Base-by-base conservation (phyloP, 73 alveolate species). In the Paramecium caudatum region DNA sequence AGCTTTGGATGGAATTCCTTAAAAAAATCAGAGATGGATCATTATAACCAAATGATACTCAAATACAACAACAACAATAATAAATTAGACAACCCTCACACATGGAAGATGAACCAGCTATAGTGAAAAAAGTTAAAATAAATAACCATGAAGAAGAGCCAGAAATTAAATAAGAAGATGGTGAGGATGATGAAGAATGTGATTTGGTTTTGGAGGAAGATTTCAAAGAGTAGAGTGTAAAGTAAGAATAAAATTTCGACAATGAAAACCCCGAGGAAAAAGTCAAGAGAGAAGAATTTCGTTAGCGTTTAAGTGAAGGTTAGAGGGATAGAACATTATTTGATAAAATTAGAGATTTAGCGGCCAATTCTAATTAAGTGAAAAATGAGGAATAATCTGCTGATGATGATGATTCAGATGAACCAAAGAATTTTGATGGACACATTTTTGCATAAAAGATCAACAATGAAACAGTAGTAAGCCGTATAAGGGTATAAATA, bases 341-440 rank as follows among this genome's bases (percentile, higher is more conserved):
- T 10, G 80, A 55, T 23, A 55, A 55, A 55, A 55, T 55, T 9
- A 55, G 80, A 55, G 80, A 55, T 27, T 7, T 55, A 19, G 80
- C 23, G 0, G n/a, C 23, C 1, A 27, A 10, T 12, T 27, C 23
- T 3, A 55, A 23, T 10, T 43, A 10, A 5, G 23, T 55, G 1
- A 55, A 55, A 55, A 43, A 27, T 5, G 80, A 55, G 30, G 80
- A 55, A 10, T 21, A 55, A 23, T 37, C 23, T 55, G 80, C n/a
- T n/a, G 80, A 55, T 55, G 80, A 55, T 19, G 37, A 55, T 55
- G 80, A 55, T 19, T 9, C 45, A 3, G 80, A 55, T 27, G 80
- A 55, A 55, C 80, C 80, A 21, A 55, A 10, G 30, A 23, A 27
- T 13, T 55, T 55, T 55, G 80, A 55, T 55, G 30, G 46, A 55